These are phyloP conservation scores for Alnus rubra DNA, from an alignment of 306 rosid genomes.

Conservation along the genomic window DNA sequence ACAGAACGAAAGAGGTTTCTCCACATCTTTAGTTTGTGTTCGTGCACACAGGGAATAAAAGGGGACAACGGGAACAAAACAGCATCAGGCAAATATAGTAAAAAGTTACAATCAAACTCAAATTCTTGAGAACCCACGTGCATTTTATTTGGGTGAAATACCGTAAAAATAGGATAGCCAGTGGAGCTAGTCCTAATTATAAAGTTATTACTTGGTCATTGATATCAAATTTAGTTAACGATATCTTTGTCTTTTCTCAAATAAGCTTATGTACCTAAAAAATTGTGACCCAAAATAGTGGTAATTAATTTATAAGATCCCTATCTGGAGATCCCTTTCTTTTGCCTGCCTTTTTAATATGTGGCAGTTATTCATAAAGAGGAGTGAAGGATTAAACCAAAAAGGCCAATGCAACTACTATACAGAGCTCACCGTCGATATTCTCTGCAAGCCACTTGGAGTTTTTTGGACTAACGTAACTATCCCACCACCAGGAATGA, in stretches of 20 bases:
- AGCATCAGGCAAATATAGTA: conserved; percentile 16
- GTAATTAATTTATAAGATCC: background rate
- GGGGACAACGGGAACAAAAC: background rate
- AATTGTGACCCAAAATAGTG: background rate
- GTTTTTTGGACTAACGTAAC: conserved; percentile 73
- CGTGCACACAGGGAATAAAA: background rate
- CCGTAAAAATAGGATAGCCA: background rate
- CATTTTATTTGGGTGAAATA: background rate
- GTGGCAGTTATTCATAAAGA: conserved; percentile 3
- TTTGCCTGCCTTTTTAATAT: conserved; percentile 10
- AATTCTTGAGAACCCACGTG: background rate
- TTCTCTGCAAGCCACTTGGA: conserved; percentile 88
- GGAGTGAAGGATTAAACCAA: conserved; percentile 6
- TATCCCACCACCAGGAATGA: conserved; percentile 98
- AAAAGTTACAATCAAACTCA: background rate
- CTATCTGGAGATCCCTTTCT: background rate
- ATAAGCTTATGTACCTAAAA: background rate
- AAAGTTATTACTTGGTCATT: background rate
- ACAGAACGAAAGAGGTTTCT: conserved; percentile 5
- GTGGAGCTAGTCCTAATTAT: background rate
- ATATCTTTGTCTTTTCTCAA: background rate
- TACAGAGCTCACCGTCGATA: conserved; percentile 63
- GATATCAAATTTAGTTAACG: background rate
- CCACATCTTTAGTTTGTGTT: conserved; percentile 4
- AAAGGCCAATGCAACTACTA: conserved; percentile 10